These are phyloP conservation scores for Colletotrichum shisoi DNA, from an alignment of 2,329 filamentous ascomycete species.

Conservation along the genomic window DNA sequence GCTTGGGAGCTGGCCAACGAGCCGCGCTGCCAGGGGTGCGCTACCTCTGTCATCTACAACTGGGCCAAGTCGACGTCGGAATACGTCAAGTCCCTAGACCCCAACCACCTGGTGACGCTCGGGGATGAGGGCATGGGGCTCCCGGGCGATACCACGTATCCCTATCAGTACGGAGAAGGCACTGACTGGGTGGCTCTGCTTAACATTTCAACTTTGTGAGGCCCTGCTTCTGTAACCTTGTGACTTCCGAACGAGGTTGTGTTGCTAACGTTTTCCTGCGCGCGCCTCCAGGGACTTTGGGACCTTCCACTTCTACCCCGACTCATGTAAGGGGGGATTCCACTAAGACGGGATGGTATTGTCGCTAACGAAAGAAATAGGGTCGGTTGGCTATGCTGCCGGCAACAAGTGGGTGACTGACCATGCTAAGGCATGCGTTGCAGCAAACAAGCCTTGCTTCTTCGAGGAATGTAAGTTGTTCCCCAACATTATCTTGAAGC, in stretches of 20 bases:
- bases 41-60: conserved; percentile 63
- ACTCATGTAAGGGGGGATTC: conserved; percentile 44
- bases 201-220: conserved; percentile 56
- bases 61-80: conserved; percentile 67
- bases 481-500: neutral
- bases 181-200: conserved; percentile 61
- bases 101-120: conserved; percentile 68
- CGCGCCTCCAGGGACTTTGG: conserved; percentile 52
- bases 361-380: conserved; percentile 30
- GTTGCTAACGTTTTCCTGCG: neutral
- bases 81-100: conserved; percentile 71
- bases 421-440: conserved; percentile 44
- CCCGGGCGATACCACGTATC: conserved; percentile 60
- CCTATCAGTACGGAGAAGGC: conserved; percentile 60
- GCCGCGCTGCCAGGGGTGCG: conserved; percentile 68
- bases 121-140: conserved; percentile 65
- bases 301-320: conserved; percentile 47
- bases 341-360: conserved; percentile 31
- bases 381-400: conserved; percentile 32
- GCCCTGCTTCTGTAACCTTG: neutral
- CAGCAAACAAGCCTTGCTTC: conserved; percentile 46
- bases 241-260: no score
- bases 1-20: conserved; percentile 66
- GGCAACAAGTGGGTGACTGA: conserved; percentile 42
- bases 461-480: conserved; percentile 48